phyloP scores from a whole-genome alignment of 2,329 filamentous ascomycete species.

The Arthroderma sp. region DNA sequence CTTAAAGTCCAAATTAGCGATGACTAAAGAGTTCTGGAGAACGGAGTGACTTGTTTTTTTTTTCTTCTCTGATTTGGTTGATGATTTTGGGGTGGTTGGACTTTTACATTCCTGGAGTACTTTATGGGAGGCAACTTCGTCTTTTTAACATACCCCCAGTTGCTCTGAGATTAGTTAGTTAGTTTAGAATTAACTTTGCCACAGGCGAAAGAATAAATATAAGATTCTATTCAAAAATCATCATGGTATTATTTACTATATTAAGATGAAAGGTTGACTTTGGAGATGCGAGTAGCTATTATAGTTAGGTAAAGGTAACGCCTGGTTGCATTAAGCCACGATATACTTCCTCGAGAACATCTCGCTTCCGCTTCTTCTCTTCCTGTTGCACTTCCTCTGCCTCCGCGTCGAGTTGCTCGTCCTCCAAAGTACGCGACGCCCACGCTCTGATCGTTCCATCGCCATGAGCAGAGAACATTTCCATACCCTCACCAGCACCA shows the following conservation, averaged over 20 bases:
- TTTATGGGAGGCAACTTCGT: too few relatives aligned
- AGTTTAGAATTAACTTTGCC: too few relatives aligned
- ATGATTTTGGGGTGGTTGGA: not conserved
- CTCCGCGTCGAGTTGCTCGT: slow-evolving; percentile 32
- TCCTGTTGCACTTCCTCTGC: slow-evolving; percentile 38
- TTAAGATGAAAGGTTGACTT: too few relatives aligned
- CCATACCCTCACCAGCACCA: slow-evolving; percentile 42
- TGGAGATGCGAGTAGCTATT: too few relatives aligned
- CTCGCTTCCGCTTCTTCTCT: slow-evolving; percentile 54
- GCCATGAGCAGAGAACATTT: slow-evolving; percentile 69
- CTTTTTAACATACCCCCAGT: too few relatives aligned
- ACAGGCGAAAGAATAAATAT: too few relatives aligned
- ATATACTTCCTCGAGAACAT: slow-evolving; percentile 69
- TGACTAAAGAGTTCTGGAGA: not conserved
- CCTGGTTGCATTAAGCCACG: slow-evolving; percentile 59
- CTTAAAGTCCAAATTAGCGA: too few relatives aligned
- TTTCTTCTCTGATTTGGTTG: not conserved
- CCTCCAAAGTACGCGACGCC: slow-evolving; percentile 48
- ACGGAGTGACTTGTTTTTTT: not conserved
- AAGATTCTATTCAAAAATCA: too few relatives aligned
- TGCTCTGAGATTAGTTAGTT: too few relatives aligned
- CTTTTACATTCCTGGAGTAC: not conserved
- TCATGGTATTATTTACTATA: too few relatives aligned
- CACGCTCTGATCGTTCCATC: slow-evolving; percentile 76
- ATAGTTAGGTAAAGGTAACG: slow-evolving; percentile 44